Evolutionary conservation across 495 filamentous ascomycete genomes (phyloP).

Genomic region (Hypomontagnella submonticulosa): DNA sequence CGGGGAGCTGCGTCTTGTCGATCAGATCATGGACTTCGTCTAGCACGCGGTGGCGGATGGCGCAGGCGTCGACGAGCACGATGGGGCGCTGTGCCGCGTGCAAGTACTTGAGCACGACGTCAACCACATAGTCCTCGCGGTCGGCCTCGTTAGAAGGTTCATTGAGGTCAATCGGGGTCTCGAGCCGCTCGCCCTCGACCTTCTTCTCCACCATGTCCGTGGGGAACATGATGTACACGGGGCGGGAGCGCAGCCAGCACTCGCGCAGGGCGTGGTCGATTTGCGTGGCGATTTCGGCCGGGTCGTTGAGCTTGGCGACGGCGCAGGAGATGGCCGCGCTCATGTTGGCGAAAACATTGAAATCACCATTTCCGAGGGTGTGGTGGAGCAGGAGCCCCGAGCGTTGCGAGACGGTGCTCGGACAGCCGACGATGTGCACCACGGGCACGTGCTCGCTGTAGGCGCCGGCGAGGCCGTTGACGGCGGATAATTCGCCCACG

Average conservation of each 20-base stretch:
- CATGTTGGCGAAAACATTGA: conserved; percentile 87
- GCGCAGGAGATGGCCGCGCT: conserved; percentile 75
- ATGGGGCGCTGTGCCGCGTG: conserved; percentile 80
- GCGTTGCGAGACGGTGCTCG: conserved; percentile 67
- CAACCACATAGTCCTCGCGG: conserved; percentile 85
- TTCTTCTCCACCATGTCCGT: conserved; percentile 86
- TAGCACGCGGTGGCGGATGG: conserved; percentile 80
- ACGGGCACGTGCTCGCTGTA: conserved; percentile 81
- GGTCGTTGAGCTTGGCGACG: conserved; percentile 74
- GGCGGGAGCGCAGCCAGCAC: conserved; percentile 78
- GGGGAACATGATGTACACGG: conserved; percentile 87
- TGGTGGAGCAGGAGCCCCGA: conserved; percentile 84
- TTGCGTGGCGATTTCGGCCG: conserved; percentile 72
- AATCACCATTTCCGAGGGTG: conserved; percentile 91
- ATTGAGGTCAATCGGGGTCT: conserved; percentile 72
- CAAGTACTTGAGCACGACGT: conserved; percentile 80
- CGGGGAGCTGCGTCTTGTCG: conserved; percentile 78
- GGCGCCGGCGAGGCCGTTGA: conserved; percentile 77
- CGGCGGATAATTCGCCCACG: conserved; percentile 79
- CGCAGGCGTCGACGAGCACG: conserved; percentile 91
- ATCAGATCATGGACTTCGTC: conserved; percentile 82
- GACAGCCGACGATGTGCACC: conserved; percentile 84
- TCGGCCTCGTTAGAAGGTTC: conserved; percentile 73
- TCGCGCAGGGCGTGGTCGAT: conserved; percentile 85
- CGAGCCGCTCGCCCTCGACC: conserved; percentile 75